Conservation (phyloP, 768 basidiomycete species). For the Goffeauzyma gilvescens region DNA sequence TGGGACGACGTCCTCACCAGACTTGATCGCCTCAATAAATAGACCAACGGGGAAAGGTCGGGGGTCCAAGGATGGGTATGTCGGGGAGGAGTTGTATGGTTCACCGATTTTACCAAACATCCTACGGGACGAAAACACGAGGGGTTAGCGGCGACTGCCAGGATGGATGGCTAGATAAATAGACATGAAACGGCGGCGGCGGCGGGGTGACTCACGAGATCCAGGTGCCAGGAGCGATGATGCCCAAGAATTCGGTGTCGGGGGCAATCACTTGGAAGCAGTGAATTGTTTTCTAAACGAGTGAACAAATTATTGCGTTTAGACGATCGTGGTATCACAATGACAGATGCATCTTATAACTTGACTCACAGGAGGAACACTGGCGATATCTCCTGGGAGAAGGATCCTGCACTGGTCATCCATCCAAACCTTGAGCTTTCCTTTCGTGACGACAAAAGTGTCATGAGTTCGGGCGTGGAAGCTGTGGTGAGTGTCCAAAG, state of each 20-base stretch:
- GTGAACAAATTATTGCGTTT: background rate
- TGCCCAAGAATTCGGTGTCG: slow-evolving; percentile 9
- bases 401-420: slow-evolving; percentile 10
- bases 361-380: slow-evolving; percentile 5
- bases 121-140: no score
- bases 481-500: background rate
- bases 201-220: background rate
- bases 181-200: no score
- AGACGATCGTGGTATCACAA: background rate
- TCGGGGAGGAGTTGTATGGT: slow-evolving; percentile 4
- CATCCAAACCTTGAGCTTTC: slow-evolving; percentile 6
- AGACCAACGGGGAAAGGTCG: slow-evolving; percentile 6
- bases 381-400: slow-evolving; percentile 6
- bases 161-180: no score
- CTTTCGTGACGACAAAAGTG: slow-evolving; percentile 4
- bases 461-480: slow-evolving; percentile 9
- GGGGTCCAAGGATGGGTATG: slow-evolving; percentile 4
- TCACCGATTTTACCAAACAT: slow-evolving; percentile 10
- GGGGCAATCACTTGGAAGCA: slow-evolving; percentile 4
- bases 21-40: slow-evolving; percentile 12
- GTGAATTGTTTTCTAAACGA: slow-evolving; percentile 2
- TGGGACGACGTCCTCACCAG: slow-evolving; percentile 7
- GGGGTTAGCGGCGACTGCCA: no score
- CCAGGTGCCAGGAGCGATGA: slow-evolving; percentile 10
- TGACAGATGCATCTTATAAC: no score